A percentile compares a stretch with the other conserved stretches of the same genome.
phyloP scores from a whole-genome alignment of 2,329 filamentous ascomycete genomes.

The Colletotrichum lupini region DNA sequence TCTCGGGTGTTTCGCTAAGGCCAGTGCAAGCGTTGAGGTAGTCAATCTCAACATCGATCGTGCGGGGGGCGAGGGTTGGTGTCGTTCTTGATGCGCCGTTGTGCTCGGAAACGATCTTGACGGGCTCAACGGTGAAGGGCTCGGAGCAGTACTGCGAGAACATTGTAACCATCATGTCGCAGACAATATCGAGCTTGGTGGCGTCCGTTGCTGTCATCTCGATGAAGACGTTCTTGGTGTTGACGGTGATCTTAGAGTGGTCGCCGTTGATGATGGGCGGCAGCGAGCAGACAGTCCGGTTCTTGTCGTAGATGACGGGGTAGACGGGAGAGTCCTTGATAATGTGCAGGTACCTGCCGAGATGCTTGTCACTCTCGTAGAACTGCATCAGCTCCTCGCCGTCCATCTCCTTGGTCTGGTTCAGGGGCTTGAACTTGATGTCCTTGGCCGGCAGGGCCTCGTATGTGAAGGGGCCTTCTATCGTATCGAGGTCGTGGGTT shows the following conservation, averaged over 20 bases:
- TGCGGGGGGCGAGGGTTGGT: slow-evolving; percentile 81
- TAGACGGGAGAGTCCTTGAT: slow-evolving; percentile 94
- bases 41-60: slow-evolving; percentile 84
- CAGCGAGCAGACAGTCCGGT: slow-evolving; percentile 88
- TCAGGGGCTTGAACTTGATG: slow-evolving; percentile 90
- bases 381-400: slow-evolving; percentile 91
- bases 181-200: slow-evolving; percentile 96
- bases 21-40: slow-evolving; percentile 97
- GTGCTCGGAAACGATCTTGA: slow-evolving; percentile 92
- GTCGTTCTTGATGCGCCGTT: slow-evolving; percentile 85
- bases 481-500: slow-evolving; percentile 93
- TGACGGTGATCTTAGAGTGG: slow-evolving; percentile 92
- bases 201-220: slow-evolving; percentile 96
- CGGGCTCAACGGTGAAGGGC: slow-evolving; percentile 91
- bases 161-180: slow-evolving; percentile 96
- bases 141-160: slow-evolving; percentile 93
- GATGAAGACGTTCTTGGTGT: slow-evolving; percentile 95
- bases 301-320: slow-evolving; percentile 93
- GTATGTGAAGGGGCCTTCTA: slow-evolving; percentile 96
- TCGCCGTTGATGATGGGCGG: slow-evolving; percentile 98
- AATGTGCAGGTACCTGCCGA: slow-evolving; percentile 92
- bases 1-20: slow-evolving; percentile 76
- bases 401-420: slow-evolving; percentile 90
- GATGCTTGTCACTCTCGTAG: slow-evolving; percentile 94
- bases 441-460: slow-evolving; percentile 92